Evolutionary conservation across 148 eudicot genomes (phyloP).

Genomic region (Cornus suecica): DNA sequence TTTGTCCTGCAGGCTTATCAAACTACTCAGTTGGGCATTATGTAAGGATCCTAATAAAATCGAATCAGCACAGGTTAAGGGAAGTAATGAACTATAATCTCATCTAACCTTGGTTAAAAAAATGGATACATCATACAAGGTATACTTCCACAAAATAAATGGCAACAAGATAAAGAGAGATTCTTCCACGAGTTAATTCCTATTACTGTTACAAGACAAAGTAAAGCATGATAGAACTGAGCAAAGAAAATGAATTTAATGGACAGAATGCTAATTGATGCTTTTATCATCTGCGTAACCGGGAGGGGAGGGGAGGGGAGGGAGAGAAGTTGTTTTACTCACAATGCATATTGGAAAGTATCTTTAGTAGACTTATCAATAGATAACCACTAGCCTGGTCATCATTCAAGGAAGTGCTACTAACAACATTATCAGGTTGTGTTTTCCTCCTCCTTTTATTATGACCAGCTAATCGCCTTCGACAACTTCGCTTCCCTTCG

Average conservation of each 20-base stretch:
- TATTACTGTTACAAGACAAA: neutral
- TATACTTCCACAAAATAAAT: neutral
- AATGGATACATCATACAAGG: neutral
- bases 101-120: neutral
- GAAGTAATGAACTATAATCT: neutral
- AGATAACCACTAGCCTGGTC: constrained; percentile 46
- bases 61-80: neutral
- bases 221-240: neutral
- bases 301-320: neutral
- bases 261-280: neutral
- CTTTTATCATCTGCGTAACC: neutral
- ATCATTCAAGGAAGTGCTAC: constrained; percentile 38
- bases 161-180: neutral
- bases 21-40: no score
- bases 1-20: neutral
- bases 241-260: neutral
- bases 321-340: constrained; percentile 21
- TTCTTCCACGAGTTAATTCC: neutral
- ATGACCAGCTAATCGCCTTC: constrained; percentile 85
- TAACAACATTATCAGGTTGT: constrained; percentile 52
- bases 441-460: constrained; percentile 81
- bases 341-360: constrained; percentile 61
- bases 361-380: constrained; percentile 44
- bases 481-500: constrained; percentile 92
- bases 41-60: neutral